A percentile compares a stretch with the other conserved stretches of the same genome.
phyloP scores from a whole-genome alignment of 176 grass and related monocot species.

The Zea mays region DNA sequence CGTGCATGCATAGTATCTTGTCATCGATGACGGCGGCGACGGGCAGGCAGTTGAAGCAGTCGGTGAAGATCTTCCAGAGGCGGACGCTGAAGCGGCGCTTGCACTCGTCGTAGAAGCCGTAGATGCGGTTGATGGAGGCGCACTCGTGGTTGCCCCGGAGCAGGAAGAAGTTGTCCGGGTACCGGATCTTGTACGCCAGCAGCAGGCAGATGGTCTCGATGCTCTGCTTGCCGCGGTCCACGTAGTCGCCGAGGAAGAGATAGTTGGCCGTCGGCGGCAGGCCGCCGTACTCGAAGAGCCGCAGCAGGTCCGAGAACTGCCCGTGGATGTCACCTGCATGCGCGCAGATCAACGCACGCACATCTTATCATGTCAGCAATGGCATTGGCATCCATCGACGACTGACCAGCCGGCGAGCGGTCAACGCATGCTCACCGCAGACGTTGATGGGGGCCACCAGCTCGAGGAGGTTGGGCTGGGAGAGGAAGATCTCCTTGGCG shows the following conservation, averaged over 20 bases:
- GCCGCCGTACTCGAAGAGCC: slow-evolving; percentile 59
- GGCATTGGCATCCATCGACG: too few relatives aligned
- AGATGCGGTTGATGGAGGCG: slow-evolving; percentile 75
- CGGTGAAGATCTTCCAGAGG: slow-evolving; percentile 66
- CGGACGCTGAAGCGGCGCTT: slow-evolving; percentile 71
- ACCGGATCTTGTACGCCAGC: slow-evolving; percentile 62
- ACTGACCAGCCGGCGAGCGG: too few relatives aligned
- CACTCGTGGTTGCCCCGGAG: slow-evolving; percentile 71
- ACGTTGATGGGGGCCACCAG: slow-evolving; percentile 71
- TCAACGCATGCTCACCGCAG: slow-evolving; percentile 32
- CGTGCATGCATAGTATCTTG: slow-evolving; percentile 70
- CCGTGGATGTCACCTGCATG: slow-evolving; percentile 60
- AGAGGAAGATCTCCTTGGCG: slow-evolving; percentile 66
- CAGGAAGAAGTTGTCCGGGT: slow-evolving; percentile 65
- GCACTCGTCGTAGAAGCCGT: slow-evolving; percentile 82
- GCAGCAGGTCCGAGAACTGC: slow-evolving; percentile 57
- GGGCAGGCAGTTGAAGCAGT: slow-evolving; percentile 69
- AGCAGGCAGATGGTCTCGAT: slow-evolving; percentile 71
- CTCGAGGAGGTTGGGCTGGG: slow-evolving; percentile 63
- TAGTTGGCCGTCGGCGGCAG: slow-evolving; percentile 52
- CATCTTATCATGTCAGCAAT: not conserved
- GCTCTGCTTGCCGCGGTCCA: slow-evolving; percentile 68
- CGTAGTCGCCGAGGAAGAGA: slow-evolving; percentile 71
- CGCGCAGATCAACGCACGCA: not conserved
- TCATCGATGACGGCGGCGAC: slow-evolving; percentile 58